These are phyloP conservation scores for Davidsoniella virescens DNA, from an alignment of 2,329 filamentous ascomycete species.

Conservation along the genomic window DNA sequence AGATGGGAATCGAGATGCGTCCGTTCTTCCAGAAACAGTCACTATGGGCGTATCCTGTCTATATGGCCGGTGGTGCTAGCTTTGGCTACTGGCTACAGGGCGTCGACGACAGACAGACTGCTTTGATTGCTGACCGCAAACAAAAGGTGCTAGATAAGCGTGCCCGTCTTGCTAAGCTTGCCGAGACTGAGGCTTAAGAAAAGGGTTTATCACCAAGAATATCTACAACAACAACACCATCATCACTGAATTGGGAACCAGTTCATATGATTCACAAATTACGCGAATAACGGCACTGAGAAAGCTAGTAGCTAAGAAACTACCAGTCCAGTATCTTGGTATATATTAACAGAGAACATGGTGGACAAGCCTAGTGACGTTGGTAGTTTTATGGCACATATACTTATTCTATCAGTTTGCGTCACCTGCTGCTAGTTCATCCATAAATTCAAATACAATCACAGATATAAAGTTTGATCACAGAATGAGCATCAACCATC, in stretches of 20 bases:
- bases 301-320: background rate
- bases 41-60: conserved; percentile 84
- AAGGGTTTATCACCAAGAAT: background rate
- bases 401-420: no score
- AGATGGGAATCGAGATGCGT: conserved; percentile 96
- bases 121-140: conserved; percentile 63
- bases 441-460: no score
- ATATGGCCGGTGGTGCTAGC: conserved; percentile 67
- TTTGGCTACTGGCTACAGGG: conserved; percentile 97
- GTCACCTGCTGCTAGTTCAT: no score
- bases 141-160: conserved; percentile 76
- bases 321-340: no score
- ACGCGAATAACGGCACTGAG: background rate
- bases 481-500: no score
- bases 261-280: background rate
- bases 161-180: conserved; percentile 40
- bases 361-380: no score
- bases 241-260: background rate
- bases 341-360: no score
- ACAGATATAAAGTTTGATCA: no score
- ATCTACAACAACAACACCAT: background rate
- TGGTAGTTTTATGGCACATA: no score
- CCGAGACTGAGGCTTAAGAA: conserved; percentile 17
- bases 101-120: conserved; percentile 68
- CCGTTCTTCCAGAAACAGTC: conserved; percentile 74